Evolutionary conservation across 371 early-diverging fungal genomes (phyloP).

Genomic region (Syncephalastrum contaminatum): DNA sequence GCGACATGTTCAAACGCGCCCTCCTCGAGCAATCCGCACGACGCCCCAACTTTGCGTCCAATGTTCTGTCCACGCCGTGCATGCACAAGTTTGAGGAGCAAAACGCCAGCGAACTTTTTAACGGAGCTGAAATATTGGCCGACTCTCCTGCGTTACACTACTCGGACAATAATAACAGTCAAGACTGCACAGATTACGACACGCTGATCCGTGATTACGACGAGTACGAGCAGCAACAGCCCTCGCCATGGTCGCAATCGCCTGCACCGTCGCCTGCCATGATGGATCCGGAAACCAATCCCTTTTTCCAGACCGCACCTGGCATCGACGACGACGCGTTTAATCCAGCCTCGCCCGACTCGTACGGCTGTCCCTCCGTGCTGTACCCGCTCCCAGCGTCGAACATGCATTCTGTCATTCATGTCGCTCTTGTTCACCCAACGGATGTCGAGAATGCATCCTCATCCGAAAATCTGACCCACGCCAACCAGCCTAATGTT

Average conservation of each 20-base stretch:
- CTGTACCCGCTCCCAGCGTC: slow-evolving; percentile 44
- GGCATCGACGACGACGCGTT: slow-evolving; percentile 64
- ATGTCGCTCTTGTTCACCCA: slow-evolving; percentile 53
- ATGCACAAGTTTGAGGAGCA: slow-evolving; percentile 30
- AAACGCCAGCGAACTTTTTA: slow-evolving; percentile 9
- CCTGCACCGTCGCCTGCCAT: slow-evolving; percentile 63
- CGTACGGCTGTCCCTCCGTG: slow-evolving; percentile 19
- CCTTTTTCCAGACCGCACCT: slow-evolving; percentile 57
- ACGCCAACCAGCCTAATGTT: slow-evolving; percentile 16
- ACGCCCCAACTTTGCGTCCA: slow-evolving; percentile 10
- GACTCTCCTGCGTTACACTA: slow-evolving; percentile 17
- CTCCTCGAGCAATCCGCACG: slow-evolving; percentile 31
- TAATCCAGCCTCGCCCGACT: slow-evolving; percentile 54
- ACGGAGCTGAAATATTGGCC: slow-evolving; percentile 27
- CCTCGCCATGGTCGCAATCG: slow-evolving; percentile 65
- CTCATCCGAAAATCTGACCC: slow-evolving; percentile 1
- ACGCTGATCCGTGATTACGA: slow-evolving; percentile 33
- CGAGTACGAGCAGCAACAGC: slow-evolving; percentile 52
- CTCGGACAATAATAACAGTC: neutral
- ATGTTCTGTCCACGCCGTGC: slow-evolving; percentile 32
- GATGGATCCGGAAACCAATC: slow-evolving; percentile 61
- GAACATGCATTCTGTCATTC: slow-evolving; percentile 59
- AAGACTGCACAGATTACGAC: neutral
- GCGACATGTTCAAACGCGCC: slow-evolving; percentile 38
- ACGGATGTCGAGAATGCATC: slow-evolving; percentile 21